Percentiles rank a stretch among this genome's conserved stretches.
These are phyloP conservation scores for Planoprotostelium fungivorum DNA, from an alignment of 78 protist genomes.

Conservation along the genomic window DNA sequence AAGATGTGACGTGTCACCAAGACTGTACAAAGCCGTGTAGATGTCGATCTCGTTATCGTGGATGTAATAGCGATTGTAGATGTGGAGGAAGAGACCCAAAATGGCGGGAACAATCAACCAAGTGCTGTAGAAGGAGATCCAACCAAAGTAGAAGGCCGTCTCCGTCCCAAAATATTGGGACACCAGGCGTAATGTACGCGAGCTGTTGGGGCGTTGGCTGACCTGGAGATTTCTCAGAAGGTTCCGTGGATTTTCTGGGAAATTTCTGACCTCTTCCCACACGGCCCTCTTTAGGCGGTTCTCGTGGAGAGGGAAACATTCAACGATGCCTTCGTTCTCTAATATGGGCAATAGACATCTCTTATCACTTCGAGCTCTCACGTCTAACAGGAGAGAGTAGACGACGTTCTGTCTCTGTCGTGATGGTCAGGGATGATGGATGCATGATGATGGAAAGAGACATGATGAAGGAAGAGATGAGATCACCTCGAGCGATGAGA, in stretches of 20 bases:
- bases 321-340: neutral
- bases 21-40: neutral
- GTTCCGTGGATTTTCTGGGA: neutral
- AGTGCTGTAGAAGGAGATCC: neutral
- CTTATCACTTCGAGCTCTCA: neutral
- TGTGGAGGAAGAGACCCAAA: neutral
- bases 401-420: neutral
- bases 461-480: neutral
- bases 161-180: conserved; percentile 21
- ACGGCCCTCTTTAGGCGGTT: neutral
- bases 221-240: no score
- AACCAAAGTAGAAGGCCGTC: conserved; percentile 29
- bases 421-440: no score
- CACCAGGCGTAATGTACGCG: neutral
- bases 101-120: conserved; percentile 10
- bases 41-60: neutral
- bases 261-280: neutral
- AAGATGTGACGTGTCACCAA: neutral
- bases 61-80: neutral
- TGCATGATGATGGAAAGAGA: no score
- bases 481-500: neutral
- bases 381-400: neutral
- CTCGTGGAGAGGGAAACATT: neutral
- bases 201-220: neutral
- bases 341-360: neutral